A percentile compares a stretch with the other conserved stretches of the same genome.
phyloP scores from a whole-genome alignment of 768 basidiomycete genomes.

The Pholiota molesta region DNA sequence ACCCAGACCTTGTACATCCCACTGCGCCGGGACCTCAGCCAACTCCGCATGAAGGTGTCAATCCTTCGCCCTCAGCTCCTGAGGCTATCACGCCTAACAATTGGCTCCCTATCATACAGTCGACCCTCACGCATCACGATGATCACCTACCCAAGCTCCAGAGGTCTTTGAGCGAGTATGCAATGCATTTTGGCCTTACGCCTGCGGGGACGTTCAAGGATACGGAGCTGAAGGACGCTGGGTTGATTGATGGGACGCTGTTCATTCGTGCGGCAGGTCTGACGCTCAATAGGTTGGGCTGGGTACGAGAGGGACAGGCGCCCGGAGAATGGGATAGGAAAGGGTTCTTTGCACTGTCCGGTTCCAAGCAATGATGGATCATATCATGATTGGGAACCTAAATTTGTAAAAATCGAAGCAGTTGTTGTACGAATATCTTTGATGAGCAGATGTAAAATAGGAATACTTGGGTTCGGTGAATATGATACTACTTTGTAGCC shows the following conservation, averaged over 20 bases:
- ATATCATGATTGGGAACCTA: neutral
- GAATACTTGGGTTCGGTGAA: too few relatives aligned
- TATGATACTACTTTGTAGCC: too few relatives aligned
- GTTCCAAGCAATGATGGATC: neutral
- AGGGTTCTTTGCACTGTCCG: constrained; percentile 21
- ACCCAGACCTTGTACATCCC: constrained; percentile 23
- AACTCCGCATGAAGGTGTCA: constrained; percentile 21
- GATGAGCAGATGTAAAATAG: too few relatives aligned
- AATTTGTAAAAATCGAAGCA: neutral
- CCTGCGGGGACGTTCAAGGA: constrained; percentile 22
- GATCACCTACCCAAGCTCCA: constrained; percentile 52
- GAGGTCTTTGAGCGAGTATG: constrained; percentile 56
- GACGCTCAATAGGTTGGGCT: constrained; percentile 41
- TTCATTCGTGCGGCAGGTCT: constrained; percentile 58
- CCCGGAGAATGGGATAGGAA: constrained; percentile 27
- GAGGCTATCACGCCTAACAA: constrained; percentile 49
- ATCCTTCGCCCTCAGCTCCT: constrained; percentile 30
- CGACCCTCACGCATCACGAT: constrained; percentile 56
- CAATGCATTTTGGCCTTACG: constrained; percentile 45
- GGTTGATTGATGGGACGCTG: constrained; percentile 55
- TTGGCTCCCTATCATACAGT: constrained; percentile 58
- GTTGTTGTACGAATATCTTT: too few relatives aligned
- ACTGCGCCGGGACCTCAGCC: constrained; percentile 24
- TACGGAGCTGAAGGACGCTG: constrained; percentile 40
- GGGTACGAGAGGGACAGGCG: constrained; percentile 28